Percentiles rank a stretch among this genome's conserved stretches.
Evolutionary conservation across 441 rosid species (phyloP).

Genomic region (Brassica hybrid): DNA sequence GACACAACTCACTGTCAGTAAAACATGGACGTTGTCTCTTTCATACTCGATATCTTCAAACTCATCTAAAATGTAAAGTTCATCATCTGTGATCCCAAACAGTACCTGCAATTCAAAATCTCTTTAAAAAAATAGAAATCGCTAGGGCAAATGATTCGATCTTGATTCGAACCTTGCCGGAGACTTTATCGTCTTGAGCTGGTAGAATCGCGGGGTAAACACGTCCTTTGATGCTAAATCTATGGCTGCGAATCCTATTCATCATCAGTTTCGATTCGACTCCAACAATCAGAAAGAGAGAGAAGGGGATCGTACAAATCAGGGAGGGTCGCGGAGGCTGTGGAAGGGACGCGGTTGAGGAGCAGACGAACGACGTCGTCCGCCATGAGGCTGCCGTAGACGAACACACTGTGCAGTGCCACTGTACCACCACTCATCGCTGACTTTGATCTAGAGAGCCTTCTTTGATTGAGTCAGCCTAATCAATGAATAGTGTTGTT

Average conservation of each 20-base stretch:
- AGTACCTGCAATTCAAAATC: slow-evolving; percentile 57
- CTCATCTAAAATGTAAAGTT: slow-evolving; percentile 65
- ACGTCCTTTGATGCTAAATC: slow-evolving; percentile 83
- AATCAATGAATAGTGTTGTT: neutral
- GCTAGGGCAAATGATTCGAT: neutral
- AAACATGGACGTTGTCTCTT: slow-evolving; percentile 63
- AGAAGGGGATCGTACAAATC: slow-evolving; percentile 54
- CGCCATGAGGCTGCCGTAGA: slow-evolving; percentile 82
- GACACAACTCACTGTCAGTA: slow-evolving; percentile 50
- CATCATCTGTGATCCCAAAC: slow-evolving; percentile 70
- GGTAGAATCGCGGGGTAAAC: slow-evolving; percentile 95
- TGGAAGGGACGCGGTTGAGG: slow-evolving; percentile 65
- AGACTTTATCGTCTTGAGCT: slow-evolving; percentile 52
- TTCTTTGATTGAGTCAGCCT: neutral
- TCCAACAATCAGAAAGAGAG: neutral
- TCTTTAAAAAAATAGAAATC: neutral
- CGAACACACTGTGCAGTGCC: slow-evolving; percentile 64
- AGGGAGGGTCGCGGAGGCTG: slow-evolving; percentile 66
- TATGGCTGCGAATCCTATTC: slow-evolving; percentile 56
- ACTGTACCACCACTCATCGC: slow-evolving; percentile 25
- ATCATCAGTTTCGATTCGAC: neutral
- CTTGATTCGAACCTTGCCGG: slow-evolving; percentile 58
- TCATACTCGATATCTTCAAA: slow-evolving; percentile 84
- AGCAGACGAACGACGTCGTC: slow-evolving; percentile 82
- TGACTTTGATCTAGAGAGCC: neutral